Evolutionary conservation across 139 green algal genomes (phyloP).

Genomic region (Closterium sp.): DNA sequence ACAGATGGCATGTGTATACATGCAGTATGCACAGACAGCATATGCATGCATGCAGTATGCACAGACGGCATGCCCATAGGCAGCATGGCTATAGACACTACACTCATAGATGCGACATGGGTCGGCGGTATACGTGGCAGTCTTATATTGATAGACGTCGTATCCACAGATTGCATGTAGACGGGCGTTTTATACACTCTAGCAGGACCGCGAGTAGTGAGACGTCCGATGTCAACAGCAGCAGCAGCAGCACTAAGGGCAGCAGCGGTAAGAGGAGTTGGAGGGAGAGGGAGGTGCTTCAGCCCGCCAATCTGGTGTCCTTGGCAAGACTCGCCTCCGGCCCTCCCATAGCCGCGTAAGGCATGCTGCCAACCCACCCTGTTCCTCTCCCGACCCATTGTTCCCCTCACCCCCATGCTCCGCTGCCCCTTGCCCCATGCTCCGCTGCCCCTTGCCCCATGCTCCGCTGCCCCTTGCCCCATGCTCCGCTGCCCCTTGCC

Average conservation of each 20-base stretch:
- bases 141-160: not conserved
- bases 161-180: not conserved
- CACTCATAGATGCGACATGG: too few relatives aligned
- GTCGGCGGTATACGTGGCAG: not conserved
- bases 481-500: too few relatives aligned
- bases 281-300: not conserved
- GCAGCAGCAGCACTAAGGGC: not conserved
- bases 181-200: not conserved
- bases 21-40: not conserved
- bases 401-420: too few relatives aligned
- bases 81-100: too few relatives aligned
- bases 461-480: too few relatives aligned
- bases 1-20: not conserved
- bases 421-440: too few relatives aligned
- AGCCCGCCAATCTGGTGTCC: not conserved
- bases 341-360: not conserved
- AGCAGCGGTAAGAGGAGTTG: not conserved
- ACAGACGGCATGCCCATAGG: too few relatives aligned
- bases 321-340: not conserved
- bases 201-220: not conserved
- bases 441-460: too few relatives aligned
- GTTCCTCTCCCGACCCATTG: too few relatives aligned
- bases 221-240: not conserved
- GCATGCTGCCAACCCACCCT: too few relatives aligned
- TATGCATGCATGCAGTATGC: not conserved